Evolutionary conservation across 2,329 filamentous ascomycete genomes (phyloP).

Genomic region (Chaetomium sp.): DNA sequence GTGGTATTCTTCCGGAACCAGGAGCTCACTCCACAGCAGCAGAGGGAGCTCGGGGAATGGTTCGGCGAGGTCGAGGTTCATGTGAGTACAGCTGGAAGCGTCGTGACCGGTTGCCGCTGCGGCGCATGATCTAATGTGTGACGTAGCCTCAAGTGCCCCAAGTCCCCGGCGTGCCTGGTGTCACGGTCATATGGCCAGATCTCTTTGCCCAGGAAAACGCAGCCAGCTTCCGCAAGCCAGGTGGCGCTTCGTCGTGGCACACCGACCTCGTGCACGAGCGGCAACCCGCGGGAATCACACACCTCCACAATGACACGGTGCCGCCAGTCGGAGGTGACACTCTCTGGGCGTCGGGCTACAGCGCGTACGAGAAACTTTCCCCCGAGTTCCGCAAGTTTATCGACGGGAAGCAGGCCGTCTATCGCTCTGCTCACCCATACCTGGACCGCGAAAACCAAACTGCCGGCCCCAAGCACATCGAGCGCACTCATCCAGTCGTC

Average conservation of each 20-base stretch:
- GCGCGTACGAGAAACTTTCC: conserved; percentile 18
- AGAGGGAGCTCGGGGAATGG: conserved; percentile 16
- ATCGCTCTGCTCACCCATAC: conserved; percentile 15
- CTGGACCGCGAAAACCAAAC: conserved; percentile 14
- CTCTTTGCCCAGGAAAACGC: conserved; percentile 4
- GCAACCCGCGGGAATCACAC: conserved; percentile 14
- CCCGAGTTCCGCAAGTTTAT: conserved; percentile 17
- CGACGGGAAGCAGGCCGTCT: conserved; percentile 16
- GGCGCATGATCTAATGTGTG: background rate
- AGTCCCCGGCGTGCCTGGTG: conserved; percentile 6
- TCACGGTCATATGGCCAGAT: conserved; percentile 17
- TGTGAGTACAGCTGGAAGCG: background rate
- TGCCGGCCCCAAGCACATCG: conserved; percentile 8
- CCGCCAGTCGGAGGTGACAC: conserved; percentile 15
- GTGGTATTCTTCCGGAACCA: conserved; percentile 15
- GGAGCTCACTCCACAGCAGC: conserved; percentile 12
- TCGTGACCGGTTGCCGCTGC: background rate
- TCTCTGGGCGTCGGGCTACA: conserved; percentile 17
- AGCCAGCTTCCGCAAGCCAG: conserved; percentile 16
- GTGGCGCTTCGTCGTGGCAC: conserved; percentile 14
- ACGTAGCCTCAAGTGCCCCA: conserved; percentile 12
- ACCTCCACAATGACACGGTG: conserved; percentile 17
- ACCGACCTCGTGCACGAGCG: conserved; percentile 16
- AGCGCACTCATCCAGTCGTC: conserved; percentile 10
- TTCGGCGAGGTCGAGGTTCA: conserved; percentile 14